Evolutionary conservation across 1,139 yeast genomes (phyloP).

Genomic region (Sugiyamaella xylanicola): DNA sequence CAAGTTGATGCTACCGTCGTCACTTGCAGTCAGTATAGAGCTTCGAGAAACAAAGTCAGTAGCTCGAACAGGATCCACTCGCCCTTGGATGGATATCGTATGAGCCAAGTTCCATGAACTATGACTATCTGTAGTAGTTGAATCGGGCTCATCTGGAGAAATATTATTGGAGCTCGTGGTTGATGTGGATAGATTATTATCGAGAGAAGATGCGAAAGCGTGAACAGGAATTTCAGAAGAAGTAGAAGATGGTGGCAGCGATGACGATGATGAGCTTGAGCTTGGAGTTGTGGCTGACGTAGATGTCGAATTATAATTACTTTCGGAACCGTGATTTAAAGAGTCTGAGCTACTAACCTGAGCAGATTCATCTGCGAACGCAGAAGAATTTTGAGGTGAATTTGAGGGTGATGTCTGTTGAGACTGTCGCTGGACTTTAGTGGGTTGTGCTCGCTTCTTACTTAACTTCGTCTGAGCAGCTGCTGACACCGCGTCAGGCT

Average conservation of each 20-base stretch:
- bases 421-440: conserved; percentile 2
- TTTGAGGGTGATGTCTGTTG: not conserved
- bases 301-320: no score
- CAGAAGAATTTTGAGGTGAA: not conserved
- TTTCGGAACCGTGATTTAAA: no score
- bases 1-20: conserved; percentile 32
- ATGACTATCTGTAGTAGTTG: not conserved
- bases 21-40: conserved; percentile 30
- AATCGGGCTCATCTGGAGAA: not conserved
- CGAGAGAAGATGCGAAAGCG: not conserved
- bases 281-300: no score
- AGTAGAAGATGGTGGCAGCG: not conserved
- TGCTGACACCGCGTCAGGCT: conserved; percentile 5
- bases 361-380: not conserved
- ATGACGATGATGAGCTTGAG: no score
- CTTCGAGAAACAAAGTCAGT: conserved; percentile 23
- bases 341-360: no score
- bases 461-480: conserved; percentile 2
- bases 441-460: conserved; percentile 7
- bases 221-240: not conserved
- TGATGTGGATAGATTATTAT: not conserved
- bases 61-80: conserved; percentile 25
- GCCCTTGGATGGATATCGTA: conserved; percentile 20
- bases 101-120: conserved; percentile 17
- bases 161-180: not conserved